Evolutionary conservation across 768 basidiomycete genomes (phyloP), one percentile per base, ranked within the genome.

Genomic region (Sarcodon aspratus): DNA sequence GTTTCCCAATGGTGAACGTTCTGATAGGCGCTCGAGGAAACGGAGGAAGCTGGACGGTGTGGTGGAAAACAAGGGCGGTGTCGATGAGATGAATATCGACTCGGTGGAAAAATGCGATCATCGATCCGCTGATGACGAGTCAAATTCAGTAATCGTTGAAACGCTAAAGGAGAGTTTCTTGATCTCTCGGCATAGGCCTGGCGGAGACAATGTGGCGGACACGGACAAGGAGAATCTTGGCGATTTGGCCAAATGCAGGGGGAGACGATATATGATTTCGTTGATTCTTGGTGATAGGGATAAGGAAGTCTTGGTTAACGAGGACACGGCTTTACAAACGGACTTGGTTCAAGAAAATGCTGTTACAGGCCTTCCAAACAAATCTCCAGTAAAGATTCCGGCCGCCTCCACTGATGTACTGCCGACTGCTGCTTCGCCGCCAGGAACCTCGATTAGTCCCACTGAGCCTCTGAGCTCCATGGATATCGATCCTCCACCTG

Each of bases 101-200:
- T n/a, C n/a, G n/a, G n/a, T n/a, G 15, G 50, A 48, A 3, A 42
- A 42, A 3, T 43, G 33, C 4, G 15, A 36, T 7, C 48, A 52
- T 33, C 52, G 40, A 27, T 27, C 47, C 40, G 50, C 54, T 36
- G 49, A 51, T 36, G 54, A 31, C 1, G 35, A 36, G 13, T 45
- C 42, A 9, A 4, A 50, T 17, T 15, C 51, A 2, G 54, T 63
- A 32, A 54, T 63, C 48, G 55, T 63, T 40, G 61, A 65, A 48
- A 65, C 63, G 6, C 43, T 53, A 2, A 53, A 53, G 15, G 62
- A 65, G 48, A 55, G 55, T 45, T 65, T 63, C 57, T 47, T 62
- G 17, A 47, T 63, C 42, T 49, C 53, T 5, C 57, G 52, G 33
- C 54, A 52, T 27, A 27, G 2, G 21, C 21, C 21, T 48, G 51